A percentile compares a stretch with the other conserved stretches of the same genome.
These are phyloP conservation scores for Mycena chlorophos DNA, from an alignment of 768 basidiomycete genomes.

Conservation along the genomic window DNA sequence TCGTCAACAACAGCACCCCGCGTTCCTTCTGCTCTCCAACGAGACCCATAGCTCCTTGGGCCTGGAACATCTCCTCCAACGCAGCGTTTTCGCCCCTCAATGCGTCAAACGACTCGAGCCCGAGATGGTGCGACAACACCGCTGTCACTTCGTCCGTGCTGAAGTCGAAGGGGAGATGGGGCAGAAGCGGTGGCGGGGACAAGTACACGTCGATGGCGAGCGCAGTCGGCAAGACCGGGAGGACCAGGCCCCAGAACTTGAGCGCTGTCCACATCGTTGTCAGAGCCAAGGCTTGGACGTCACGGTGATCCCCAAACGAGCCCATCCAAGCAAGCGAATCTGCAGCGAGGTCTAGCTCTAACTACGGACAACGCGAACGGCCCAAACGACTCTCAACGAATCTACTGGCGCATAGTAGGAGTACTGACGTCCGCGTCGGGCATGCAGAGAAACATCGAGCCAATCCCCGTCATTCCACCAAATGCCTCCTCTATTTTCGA, in stretches of 20 bases:
- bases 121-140: constrained; percentile 66
- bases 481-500: too few species aligned
- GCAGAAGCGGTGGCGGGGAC: constrained; percentile 38
- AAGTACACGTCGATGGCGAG: constrained; percentile 63
- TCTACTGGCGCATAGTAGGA: too few species aligned
- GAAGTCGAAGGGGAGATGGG: constrained; percentile 39
- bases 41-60: constrained; percentile 40
- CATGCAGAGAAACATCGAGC: too few species aligned
- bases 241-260: constrained; percentile 19
- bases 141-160: constrained; percentile 57
- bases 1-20: constrained; percentile 53
- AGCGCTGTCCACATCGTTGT: constrained; percentile 17
- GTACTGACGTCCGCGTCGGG: too few species aligned
- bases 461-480: too few species aligned
- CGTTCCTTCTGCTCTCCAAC: constrained; percentile 3
- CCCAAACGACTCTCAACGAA: too few species aligned
- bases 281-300: background rate
- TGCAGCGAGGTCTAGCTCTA: too few species aligned
- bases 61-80: constrained; percentile 54
- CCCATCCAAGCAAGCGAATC: too few species aligned
- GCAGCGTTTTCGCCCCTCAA: constrained; percentile 37
- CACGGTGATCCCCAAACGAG: background rate
- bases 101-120: constrained; percentile 65
- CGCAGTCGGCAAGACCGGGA: constrained; percentile 39
- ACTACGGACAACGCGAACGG: too few species aligned